Conservation (phyloP, 768 basidiomycete species). For the Naganishia vaughanmartiniae region DNA sequence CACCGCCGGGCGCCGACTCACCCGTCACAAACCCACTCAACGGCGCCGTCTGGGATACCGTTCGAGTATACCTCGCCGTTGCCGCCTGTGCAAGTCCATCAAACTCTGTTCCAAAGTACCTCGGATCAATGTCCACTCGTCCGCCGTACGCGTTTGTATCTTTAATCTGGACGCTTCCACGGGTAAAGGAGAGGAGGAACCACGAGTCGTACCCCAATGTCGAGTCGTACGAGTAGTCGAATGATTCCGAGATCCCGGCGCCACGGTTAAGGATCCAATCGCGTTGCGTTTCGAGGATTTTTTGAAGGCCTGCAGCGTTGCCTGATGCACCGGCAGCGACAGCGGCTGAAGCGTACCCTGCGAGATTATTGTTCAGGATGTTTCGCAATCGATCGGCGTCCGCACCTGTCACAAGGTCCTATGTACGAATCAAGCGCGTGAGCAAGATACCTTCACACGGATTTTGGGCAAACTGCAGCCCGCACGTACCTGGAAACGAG, state of each 20-base stretch:
- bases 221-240: conserved; percentile 27
- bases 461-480: background rate
- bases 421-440: background rate
- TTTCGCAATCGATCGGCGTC: conserved; percentile 35
- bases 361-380: conserved; percentile 41
- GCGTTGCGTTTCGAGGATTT: conserved; percentile 42
- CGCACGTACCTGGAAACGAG: conserved; percentile 33
- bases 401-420: conserved; percentile 36
- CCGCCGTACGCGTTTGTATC: conserved; percentile 37
- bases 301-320: conserved; percentile 35
- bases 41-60: conserved; percentile 31
- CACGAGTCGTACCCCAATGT: conserved; percentile 38
- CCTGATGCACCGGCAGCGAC: conserved; percentile 37
- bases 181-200: conserved; percentile 44
- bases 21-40: conserved; percentile 19
- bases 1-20: conserved; percentile 24
- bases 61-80: conserved; percentile 37
- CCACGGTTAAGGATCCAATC: conserved; percentile 44
- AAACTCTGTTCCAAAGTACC: conserved; percentile 41
- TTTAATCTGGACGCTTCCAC: conserved; percentile 43
- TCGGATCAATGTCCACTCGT: conserved; percentile 37
- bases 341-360: conserved; percentile 41
- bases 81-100: conserved; percentile 43
- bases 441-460: background rate
- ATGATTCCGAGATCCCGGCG: conserved; percentile 39